Percentiles rank a stretch among this genome's conserved stretches.
These are phyloP conservation scores for Phascolomyces articulosus DNA, from an alignment of 371 early-diverging fungal genomes.

Conservation along the genomic window DNA sequence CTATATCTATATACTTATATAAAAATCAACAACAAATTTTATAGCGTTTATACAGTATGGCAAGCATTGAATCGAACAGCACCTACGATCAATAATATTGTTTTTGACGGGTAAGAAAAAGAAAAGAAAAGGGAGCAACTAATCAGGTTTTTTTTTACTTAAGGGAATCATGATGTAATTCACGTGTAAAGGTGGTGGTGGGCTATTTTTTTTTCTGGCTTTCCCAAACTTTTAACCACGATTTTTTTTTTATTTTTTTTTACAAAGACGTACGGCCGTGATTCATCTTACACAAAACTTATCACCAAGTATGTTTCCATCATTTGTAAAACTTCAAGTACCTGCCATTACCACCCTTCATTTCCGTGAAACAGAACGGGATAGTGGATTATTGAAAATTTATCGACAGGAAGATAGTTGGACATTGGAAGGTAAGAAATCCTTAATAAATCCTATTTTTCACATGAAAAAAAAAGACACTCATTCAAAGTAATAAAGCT, in stretches of 20 bases:
- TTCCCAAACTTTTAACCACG: background rate
- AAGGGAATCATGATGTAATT: constrained; percentile 1
- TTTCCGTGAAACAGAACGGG: constrained; percentile 45
- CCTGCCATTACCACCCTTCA: constrained; percentile 53
- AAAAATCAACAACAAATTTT: background rate
- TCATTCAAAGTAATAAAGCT: background rate
- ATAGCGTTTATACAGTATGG: constrained; percentile 66
- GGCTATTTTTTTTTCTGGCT: background rate
- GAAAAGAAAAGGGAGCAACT: background rate
- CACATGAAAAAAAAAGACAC: background rate
- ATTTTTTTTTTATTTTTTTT: background rate
- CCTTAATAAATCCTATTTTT: too few species aligned
- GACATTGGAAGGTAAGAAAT: constrained; percentile 56
- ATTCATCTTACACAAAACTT: constrained; percentile 50
- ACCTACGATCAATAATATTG: constrained; percentile 57
- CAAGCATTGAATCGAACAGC: constrained; percentile 60
- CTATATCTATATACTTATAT: too few species aligned
- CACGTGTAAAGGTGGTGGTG: background rate
- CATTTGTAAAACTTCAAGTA: constrained; percentile 43
- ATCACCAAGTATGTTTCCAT: constrained; percentile 55
- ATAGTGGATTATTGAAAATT: constrained; percentile 46
- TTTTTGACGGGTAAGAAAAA: constrained; percentile 59
- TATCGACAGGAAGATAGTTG: constrained; percentile 59
- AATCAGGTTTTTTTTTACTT: background rate
- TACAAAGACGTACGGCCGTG: constrained; percentile 50